Percentiles rank a stretch among this genome's conserved stretches.
Evolutionary conservation across 306 rosid species (phyloP).

Genomic region (Ziziphus jujuba): DNA sequence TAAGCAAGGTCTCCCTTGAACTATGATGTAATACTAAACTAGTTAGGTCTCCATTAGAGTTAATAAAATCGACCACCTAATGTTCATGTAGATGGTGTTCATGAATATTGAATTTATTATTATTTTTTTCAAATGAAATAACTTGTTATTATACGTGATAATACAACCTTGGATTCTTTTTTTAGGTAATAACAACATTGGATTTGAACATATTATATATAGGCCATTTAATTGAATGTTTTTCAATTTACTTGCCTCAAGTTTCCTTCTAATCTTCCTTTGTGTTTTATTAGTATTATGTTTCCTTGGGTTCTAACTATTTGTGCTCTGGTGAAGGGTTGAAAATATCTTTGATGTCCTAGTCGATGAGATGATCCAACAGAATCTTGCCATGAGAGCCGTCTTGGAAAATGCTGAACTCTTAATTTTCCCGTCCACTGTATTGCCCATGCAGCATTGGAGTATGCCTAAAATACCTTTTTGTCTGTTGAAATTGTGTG

Average conservation of each 20-base stretch:
- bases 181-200: too few relatives aligned
- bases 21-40: too few relatives aligned
- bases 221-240: too few relatives aligned
- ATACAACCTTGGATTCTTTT: too few relatives aligned
- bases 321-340: conserved; percentile 26
- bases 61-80: too few relatives aligned
- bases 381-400: conserved; percentile 53
- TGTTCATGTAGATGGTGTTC: too few relatives aligned
- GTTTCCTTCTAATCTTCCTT: conserved; percentile 4
- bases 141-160: too few relatives aligned
- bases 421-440: conserved; percentile 59
- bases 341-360: conserved; percentile 48
- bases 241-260: background rate
- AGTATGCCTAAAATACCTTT: conserved; percentile 46
- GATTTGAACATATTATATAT: too few relatives aligned
- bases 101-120: too few relatives aligned
- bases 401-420: conserved; percentile 57
- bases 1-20: too few relatives aligned
- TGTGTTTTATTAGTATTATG: conserved; percentile 6
- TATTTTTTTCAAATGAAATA: too few relatives aligned
- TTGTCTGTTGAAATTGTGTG: background rate
- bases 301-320: background rate
- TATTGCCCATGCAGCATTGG: conserved; percentile 42
- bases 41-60: too few relatives aligned
- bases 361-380: conserved; percentile 42